Evolutionary conservation across 352 stramenopile genomes (phyloP).

Genomic region (Globisporangium perplexum): DNA sequence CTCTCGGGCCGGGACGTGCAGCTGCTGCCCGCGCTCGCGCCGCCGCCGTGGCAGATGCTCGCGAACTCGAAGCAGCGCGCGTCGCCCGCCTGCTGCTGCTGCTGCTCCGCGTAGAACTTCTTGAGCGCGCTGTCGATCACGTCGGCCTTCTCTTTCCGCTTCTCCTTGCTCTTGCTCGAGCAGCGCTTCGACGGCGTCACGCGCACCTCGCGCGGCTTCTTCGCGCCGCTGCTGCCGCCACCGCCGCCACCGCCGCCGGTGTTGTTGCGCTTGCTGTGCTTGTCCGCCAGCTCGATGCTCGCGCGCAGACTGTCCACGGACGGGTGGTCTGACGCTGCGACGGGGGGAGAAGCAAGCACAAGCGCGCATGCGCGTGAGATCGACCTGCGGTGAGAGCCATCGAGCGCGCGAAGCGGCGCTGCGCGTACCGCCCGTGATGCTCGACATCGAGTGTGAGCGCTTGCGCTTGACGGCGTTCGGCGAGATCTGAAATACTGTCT

Average conservation of each 20-base stretch:
- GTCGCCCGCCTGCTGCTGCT: constrained; percentile 8
- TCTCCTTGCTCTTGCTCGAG: constrained; percentile 35
- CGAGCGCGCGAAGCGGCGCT: neutral
- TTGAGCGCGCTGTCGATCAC: constrained; percentile 57
- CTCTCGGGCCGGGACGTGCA: constrained; percentile 4
- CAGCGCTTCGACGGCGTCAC: constrained; percentile 46
- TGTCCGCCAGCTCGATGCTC: constrained; percentile 14
- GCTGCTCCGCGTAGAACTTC: constrained; percentile 30
- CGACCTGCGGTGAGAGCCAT: neutral
- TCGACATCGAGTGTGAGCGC: constrained; percentile 41
- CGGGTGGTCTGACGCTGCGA: constrained; percentile 10
- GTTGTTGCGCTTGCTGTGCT: constrained; percentile 16
- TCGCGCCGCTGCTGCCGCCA: constrained; percentile 8
- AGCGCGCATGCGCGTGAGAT: neutral
- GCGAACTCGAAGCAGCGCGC: constrained; percentile 47
- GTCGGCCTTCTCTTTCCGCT: constrained; percentile 53
- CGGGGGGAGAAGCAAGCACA: no score
- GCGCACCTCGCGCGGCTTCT: constrained; percentile 17
- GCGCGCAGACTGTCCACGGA: constrained; percentile 14
- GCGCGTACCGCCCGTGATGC: constrained; percentile 23
- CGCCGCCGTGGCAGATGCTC: constrained; percentile 27
- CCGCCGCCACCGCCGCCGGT: neutral
- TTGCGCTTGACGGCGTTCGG: constrained; percentile 54
- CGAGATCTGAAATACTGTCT: constrained; percentile 30
- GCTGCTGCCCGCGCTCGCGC: constrained; percentile 2